Conservation (phyloP, 306 rosid species). For the Quercus wislizeni region DNA sequence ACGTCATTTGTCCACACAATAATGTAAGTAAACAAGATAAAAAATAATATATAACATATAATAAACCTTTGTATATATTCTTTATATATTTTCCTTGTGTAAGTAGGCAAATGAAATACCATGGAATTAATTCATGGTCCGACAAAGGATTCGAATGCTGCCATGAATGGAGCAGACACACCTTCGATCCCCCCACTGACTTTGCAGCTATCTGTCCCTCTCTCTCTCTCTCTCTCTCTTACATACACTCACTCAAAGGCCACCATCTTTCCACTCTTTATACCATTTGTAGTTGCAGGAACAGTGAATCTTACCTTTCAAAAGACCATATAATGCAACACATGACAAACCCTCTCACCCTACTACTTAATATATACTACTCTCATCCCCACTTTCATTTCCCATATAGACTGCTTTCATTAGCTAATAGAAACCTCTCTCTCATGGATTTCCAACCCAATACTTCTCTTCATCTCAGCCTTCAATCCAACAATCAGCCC, state of each 20-base stretch:
- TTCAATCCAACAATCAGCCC: constrained; percentile 23
- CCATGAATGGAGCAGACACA: constrained; percentile 84
- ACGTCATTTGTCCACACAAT: not conserved
- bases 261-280: constrained; percentile 30
- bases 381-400: constrained; percentile 11
- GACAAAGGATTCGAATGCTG: constrained; percentile 69
- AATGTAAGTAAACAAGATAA: not conserved
- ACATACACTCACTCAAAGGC: constrained; percentile 12
- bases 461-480: constrained; percentile 45
- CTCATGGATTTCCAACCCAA: constrained; percentile 66
- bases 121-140: constrained; percentile 32
- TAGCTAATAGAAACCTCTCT: not conserved
- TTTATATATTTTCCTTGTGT: not conserved
- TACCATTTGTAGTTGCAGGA: constrained; percentile 43
- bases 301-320: constrained; percentile 33
- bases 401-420: not conserved
- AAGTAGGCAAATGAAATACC: not conserved
- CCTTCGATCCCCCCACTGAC: constrained; percentile 69
- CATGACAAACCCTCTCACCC: constrained; percentile 18
- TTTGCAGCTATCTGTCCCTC: constrained; percentile 57
- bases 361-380: constrained; percentile 1
- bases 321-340: constrained; percentile 39
- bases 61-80: not conserved
- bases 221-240: constrained; percentile 23
- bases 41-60: constrained; percentile 8